phyloP scores from a whole-genome alignment of 371 early-diverging fungal genomes.

The Gilbertella persicaria region DNA sequence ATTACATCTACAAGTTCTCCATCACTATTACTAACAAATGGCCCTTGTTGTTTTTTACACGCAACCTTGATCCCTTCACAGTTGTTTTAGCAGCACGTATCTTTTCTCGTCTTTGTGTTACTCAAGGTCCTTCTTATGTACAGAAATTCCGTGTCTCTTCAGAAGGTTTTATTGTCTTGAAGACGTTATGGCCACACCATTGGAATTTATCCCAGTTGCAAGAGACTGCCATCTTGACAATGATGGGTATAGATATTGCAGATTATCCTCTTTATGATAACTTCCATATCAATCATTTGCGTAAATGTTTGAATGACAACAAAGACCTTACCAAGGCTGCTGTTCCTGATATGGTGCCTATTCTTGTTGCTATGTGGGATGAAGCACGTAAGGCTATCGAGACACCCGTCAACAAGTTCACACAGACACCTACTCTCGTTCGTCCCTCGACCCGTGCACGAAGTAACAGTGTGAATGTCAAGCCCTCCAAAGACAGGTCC shows the following conservation, averaged over 20 bases:
- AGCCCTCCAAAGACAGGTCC: constrained; percentile 2
- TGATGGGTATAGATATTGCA: constrained; percentile 65
- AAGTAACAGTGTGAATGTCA: constrained; percentile 23
- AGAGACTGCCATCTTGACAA: constrained; percentile 53
- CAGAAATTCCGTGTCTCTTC: constrained; percentile 56
- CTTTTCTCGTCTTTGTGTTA: constrained; percentile 52
- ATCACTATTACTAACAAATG: constrained; percentile 71
- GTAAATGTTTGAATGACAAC: constrained; percentile 32
- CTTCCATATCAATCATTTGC: constrained; percentile 53
- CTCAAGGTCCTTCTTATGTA: constrained; percentile 57
- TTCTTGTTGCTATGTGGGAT: constrained; percentile 34
- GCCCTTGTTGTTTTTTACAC: constrained; percentile 68
- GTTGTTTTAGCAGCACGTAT: constrained; percentile 64
- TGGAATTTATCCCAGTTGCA: constrained; percentile 67
- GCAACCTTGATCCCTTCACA: constrained; percentile 56
- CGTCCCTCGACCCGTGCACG: constrained; percentile 6
- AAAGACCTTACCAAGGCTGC: constrained; percentile 10
- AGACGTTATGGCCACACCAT: constrained; percentile 56
- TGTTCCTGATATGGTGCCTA: constrained; percentile 40
- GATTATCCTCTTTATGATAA: constrained; percentile 48
- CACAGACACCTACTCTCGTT: constrained; percentile 4
- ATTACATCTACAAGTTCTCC: constrained; percentile 52
- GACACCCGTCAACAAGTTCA: constrained; percentile 2
- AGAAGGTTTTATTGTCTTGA: constrained; percentile 66
- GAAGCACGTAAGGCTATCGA: constrained; percentile 26